Conservation (phyloP, 2,329 filamentous ascomycete genomes). For the Ceratocystis colombiana region DNA sequence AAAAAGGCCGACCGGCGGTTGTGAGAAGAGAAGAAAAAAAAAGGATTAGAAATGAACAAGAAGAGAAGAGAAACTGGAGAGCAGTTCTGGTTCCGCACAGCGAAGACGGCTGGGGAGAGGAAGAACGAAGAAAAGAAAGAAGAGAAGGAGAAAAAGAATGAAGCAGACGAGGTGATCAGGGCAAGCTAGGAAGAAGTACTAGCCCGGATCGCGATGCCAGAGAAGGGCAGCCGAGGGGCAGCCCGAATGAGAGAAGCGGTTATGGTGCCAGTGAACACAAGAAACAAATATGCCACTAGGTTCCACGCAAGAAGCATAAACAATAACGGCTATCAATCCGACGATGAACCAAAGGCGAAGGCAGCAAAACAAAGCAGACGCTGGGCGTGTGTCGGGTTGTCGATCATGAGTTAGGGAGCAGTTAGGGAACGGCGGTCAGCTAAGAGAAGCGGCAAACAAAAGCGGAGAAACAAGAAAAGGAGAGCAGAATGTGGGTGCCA, state of each 20-base stretch:
- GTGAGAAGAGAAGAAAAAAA: background rate
- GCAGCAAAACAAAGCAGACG: slow-evolving; percentile 19
- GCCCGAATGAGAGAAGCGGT: background rate
- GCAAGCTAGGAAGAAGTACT: slow-evolving; percentile 10
- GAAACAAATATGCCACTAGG: background rate
- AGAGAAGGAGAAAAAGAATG: slow-evolving; percentile 20
- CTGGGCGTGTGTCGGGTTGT: slow-evolving; percentile 19
- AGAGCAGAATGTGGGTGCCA: slow-evolving; percentile 1
- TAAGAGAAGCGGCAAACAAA: background rate
- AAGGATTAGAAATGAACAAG: slow-evolving; percentile 16
- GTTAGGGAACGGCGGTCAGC: slow-evolving; percentile 3
- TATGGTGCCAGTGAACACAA: background rate
- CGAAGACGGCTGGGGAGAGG: slow-evolving; percentile 16
- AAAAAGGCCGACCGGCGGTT: slow-evolving; percentile 20
- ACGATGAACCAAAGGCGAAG: background rate
- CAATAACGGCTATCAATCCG: background rate
- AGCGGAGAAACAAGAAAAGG: background rate
- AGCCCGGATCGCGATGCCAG: slow-evolving; percentile 13
- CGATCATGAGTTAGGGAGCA: slow-evolving; percentile 16
- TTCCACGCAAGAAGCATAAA: background rate
- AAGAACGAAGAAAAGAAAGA: slow-evolving; percentile 15
- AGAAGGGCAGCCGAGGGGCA: slow-evolving; percentile 10
- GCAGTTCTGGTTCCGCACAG: slow-evolving; percentile 12
- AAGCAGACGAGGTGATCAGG: slow-evolving; percentile 12
- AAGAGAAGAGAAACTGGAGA: slow-evolving; percentile 19